Conservation (phyloP, 148 eudicot species). For the Camellia lanceoleosa region DNA sequence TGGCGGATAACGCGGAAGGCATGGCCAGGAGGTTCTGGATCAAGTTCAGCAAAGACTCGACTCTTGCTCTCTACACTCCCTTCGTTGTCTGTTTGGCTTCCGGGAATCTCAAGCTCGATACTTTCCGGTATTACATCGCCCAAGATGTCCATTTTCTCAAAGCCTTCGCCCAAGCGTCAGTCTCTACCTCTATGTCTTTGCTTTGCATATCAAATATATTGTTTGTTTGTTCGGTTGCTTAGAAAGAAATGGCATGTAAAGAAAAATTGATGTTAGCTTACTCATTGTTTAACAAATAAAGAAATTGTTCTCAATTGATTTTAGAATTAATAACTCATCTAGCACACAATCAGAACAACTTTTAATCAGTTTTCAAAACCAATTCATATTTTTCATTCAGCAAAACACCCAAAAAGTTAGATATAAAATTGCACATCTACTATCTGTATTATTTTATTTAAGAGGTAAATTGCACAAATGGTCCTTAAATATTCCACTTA, state of each 20-base stretch:
- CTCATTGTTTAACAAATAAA: neutral
- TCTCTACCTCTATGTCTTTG: neutral
- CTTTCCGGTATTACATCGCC: constrained; percentile 72
- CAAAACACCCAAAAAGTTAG: too few relatives aligned
- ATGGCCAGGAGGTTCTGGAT: constrained; percentile 61
- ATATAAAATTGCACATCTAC: too few relatives aligned
- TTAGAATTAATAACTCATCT: neutral
- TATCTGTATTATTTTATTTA: too few relatives aligned
- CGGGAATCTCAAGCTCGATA: constrained; percentile 49
- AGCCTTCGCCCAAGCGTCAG: constrained; percentile 82
- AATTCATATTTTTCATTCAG: too few relatives aligned
- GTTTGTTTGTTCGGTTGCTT: neutral
- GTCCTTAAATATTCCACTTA: too few relatives aligned
- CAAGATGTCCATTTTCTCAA: constrained; percentile 85
- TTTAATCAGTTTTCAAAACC: too few relatives aligned
- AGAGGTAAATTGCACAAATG: too few relatives aligned
- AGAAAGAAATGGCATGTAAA: neutral
- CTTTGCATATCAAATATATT: neutral
- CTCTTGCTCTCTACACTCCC: constrained; percentile 66
- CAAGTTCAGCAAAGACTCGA: constrained; percentile 46
- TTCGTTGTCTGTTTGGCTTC: constrained; percentile 71
- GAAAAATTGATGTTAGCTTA: neutral
- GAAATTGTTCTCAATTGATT: neutral
- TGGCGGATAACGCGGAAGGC: constrained; percentile 44
- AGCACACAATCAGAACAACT: too few relatives aligned